A percentile compares a stretch with the other conserved stretches of the same genome.
Evolutionary conservation across 1,284 basidiomycete species (phyloP).

Genomic region (Pholiota adiposa): DNA sequence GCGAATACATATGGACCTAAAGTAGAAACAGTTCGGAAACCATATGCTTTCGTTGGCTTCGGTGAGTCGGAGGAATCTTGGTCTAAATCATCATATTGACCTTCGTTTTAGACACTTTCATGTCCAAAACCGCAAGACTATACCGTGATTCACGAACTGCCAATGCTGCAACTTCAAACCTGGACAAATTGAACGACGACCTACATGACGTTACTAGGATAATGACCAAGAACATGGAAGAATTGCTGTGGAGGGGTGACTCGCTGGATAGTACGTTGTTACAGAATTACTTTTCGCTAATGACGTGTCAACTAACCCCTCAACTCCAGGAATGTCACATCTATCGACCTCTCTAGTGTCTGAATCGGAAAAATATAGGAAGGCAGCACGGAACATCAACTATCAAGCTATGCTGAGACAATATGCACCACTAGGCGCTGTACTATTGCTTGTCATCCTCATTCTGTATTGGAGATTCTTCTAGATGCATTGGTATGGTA

Average conservation of each 20-base stretch:
- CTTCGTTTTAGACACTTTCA: conserved; percentile 83
- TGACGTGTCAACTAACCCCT: background rate
- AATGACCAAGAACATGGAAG: conserved; percentile 99
- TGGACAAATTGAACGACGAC: conserved; percentile 95
- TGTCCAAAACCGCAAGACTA: conserved; percentile 95
- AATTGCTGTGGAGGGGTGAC: conserved; percentile 96
- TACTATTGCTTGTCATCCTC: conserved; percentile 82
- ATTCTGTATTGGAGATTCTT: conserved; percentile 91
- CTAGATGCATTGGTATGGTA: conserved; percentile 27
- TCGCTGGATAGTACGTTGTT: conserved; percentile 83
- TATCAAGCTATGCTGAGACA: conserved; percentile 92
- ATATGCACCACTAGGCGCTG: conserved; percentile 90
- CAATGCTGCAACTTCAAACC: conserved; percentile 67
- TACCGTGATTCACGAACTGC: conserved; percentile 95
- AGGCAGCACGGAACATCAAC: conserved; percentile 95
- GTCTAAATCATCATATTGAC: background rate
- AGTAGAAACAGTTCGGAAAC: conserved; percentile 84
- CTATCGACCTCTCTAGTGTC: conserved; percentile 96
- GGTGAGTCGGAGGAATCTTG: conserved; percentile 54
- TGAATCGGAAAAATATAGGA: conserved; percentile 97
- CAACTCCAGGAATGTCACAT: conserved; percentile 88
- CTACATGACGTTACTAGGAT: conserved; percentile 97
- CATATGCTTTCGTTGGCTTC: conserved; percentile 96
- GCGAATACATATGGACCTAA: conserved; percentile 88
- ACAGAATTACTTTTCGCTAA: background rate